Conservation (phyloP, 192 early-diverging fungal genomes). For the Pilaira anomala region DNA sequence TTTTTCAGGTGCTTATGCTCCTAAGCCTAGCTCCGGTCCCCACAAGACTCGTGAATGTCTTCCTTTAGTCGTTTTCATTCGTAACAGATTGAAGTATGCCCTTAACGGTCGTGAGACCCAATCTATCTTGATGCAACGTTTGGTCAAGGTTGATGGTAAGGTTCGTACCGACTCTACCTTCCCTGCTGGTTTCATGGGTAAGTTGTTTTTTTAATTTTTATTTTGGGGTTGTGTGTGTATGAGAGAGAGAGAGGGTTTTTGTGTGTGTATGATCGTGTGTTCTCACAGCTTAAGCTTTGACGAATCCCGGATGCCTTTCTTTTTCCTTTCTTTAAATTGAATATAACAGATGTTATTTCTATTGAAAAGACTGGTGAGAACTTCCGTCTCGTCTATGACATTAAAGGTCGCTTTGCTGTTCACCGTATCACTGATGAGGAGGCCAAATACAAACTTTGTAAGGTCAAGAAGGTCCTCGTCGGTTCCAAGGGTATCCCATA, state of each 20-base stretch:
- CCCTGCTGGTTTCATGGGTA: slow-evolving; percentile 98
- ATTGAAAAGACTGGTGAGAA: slow-evolving; percentile 98
- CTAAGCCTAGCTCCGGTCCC: slow-evolving; percentile 40
- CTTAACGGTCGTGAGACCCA: slow-evolving; percentile 96
- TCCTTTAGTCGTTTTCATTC: slow-evolving; percentile 96
- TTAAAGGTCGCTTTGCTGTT: slow-evolving; percentile 99
- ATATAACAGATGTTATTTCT: slow-evolving; percentile 74
- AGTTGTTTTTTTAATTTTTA: slow-evolving; percentile 38
- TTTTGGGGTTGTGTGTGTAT: not conserved
- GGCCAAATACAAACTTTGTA: slow-evolving; percentile 99
- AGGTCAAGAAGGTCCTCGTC: slow-evolving; percentile 94
- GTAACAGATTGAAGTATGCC: slow-evolving; percentile 99
- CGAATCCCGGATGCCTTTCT: slow-evolving; percentile 31
- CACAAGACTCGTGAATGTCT: slow-evolving; percentile 99
- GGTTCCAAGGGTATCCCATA: slow-evolving; percentile 96
- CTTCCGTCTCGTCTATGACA: slow-evolving; percentile 99
- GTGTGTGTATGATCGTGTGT: slow-evolving; percentile 6
- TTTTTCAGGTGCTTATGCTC: slow-evolving; percentile 30
- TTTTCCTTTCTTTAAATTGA: slow-evolving; percentile 16
- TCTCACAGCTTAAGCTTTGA: slow-evolving; percentile 29
- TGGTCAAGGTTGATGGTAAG: slow-evolving; percentile 99
- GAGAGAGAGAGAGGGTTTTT: not conserved
- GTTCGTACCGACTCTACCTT: slow-evolving; percentile 94
- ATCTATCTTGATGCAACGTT: slow-evolving; percentile 96
- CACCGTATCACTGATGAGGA: slow-evolving; percentile 99